Evolutionary conservation across 495 filamentous ascomycete genomes (phyloP), one percentile per base, ranked within the genome.

Genomic region (Aspergillus mulundensis): DNA sequence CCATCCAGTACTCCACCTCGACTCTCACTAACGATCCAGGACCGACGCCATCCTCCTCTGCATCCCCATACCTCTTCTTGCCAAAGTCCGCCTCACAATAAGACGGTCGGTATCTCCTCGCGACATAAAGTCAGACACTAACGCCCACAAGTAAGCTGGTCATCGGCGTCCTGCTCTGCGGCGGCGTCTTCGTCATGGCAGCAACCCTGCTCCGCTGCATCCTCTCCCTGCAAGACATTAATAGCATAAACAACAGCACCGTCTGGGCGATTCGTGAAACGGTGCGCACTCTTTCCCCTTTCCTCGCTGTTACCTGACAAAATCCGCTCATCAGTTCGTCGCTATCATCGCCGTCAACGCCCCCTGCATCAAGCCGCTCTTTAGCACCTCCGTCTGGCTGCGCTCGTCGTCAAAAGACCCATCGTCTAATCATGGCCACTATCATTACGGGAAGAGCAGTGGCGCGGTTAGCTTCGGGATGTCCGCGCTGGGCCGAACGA

Each of bases 241-340:
- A 63, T 19, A 60, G 50, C 28, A 58, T 64, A 39, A 61, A 61
- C 28, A 61, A 53, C 28, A 59, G 54, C 30, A 63, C 58, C 11
- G 59, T 61, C 30, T 66, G 63, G 63, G 63, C 61, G 7, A 61
- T 63, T 25, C 63, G 63, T n/a, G 63, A 66, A 55, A 59, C 57
- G 30, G 63, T 66, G 57, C 12, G 20, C 34, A 16, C 14, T 15
- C n/a, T n/a, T n/a, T n/a, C n/a, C n/a, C n/a, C n/a, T n/a, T n/a
- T n/a, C n/a, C n/a, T n/a, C n/a, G n/a, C n/a, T n/a, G n/a, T n/a
- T n/a, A n/a, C n/a, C n/a, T n/a, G n/a, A n/a, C n/a, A n/a, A n/a
- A n/a, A n/a, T n/a, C n/a, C n/a, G n/a, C n/a, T n/a, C n/a, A n/a
- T 19, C 30, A 66, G 63, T 63, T 66, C 44, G 58, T 66, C 36